Percentiles rank a stretch among this genome's conserved stretches.
phyloP scores from a whole-genome alignment of 768 basidiomycete genomes.

The Lactarius deliciosus region DNA sequence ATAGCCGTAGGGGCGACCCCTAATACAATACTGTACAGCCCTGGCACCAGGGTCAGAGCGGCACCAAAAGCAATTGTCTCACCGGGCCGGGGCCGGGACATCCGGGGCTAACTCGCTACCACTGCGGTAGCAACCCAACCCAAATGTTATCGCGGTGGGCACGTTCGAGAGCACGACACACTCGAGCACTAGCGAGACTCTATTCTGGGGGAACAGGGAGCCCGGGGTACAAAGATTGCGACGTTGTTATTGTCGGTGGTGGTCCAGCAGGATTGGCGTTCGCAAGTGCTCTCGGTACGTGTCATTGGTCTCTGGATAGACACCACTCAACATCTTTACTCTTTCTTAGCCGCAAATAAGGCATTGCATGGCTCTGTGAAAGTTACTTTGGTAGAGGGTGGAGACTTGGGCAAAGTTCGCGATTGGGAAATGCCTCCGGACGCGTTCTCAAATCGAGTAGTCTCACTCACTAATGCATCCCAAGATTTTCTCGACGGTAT shows the following conservation, averaged over 20 bases:
- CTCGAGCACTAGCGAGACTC: background rate
- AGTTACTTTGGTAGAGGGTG: slow-evolving; percentile 79
- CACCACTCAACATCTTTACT: slow-evolving; percentile 13
- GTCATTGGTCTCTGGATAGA: background rate
- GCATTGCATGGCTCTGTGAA: slow-evolving; percentile 51
- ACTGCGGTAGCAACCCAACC: background rate
- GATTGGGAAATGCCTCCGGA: slow-evolving; percentile 60
- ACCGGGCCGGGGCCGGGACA: background rate
- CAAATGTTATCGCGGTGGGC: slow-evolving; percentile 1
- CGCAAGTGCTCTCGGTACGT: slow-evolving; percentile 79
- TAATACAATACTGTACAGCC: background rate
- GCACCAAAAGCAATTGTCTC: background rate
- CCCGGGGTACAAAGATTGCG: slow-evolving; percentile 50
- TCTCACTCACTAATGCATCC: slow-evolving; percentile 79
- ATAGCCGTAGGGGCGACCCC: background rate
- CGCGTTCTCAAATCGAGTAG: slow-evolving; percentile 79
- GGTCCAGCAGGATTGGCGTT: slow-evolving; percentile 91
- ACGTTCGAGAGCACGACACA: background rate
- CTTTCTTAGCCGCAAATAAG: slow-evolving; percentile 50
- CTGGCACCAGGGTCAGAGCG: background rate
- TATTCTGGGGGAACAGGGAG: background rate
- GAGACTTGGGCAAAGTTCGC: slow-evolving; percentile 65
- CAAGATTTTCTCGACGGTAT: slow-evolving; percentile 64
- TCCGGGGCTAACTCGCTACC: background rate
- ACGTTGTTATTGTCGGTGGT: slow-evolving; percentile 93